These are phyloP conservation scores for Cryptococcus depauperatus DNA, from an alignment of 1,284 basidiomycete genomes.

Conservation along the genomic window DNA sequence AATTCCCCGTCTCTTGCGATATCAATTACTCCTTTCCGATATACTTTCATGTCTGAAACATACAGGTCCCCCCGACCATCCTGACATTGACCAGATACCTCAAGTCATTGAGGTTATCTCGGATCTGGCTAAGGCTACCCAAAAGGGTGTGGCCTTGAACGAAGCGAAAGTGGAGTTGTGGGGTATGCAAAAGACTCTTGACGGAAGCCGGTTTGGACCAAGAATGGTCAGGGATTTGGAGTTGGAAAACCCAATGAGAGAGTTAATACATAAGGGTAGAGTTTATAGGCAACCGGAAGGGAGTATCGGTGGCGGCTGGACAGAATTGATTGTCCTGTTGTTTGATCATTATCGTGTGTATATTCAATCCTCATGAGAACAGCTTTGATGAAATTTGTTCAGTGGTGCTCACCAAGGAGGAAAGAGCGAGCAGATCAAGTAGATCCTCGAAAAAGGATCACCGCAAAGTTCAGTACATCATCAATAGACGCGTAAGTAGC, in stretches of 20 bases:
- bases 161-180: slow-evolving; percentile 81
- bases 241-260: slow-evolving; percentile 68
- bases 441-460: slow-evolving; percentile 62
- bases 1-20: slow-evolving; percentile 77
- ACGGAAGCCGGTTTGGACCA: slow-evolving; percentile 64
- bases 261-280: slow-evolving; percentile 72
- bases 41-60: slow-evolving; percentile 54
- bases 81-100: slow-evolving; percentile 69
- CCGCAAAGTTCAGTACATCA: slow-evolving; percentile 24
- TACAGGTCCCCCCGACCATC: slow-evolving; percentile 61
- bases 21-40: slow-evolving; percentile 72
- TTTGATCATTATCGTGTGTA: slow-evolving; percentile 85
- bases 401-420: slow-evolving; percentile 83
- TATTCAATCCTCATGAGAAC: not conserved
- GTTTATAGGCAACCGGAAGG: slow-evolving; percentile 75
- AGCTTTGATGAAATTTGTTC: not conserved
- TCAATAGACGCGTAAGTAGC: slow-evolving; percentile 70
- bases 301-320: slow-evolving; percentile 73
- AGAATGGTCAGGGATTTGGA: slow-evolving; percentile 72
- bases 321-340: slow-evolving; percentile 73
- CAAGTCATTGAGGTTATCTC: slow-evolving; percentile 78
- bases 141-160: slow-evolving; percentile 71
- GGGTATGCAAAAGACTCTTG: slow-evolving; percentile 59
- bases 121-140: slow-evolving; percentile 69
- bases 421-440: slow-evolving; percentile 53